Evolutionary conservation across 2,329 filamentous ascomycete genomes (phyloP), one percentile per base, ranked within the genome.

Genomic region (Stylonectria norvegica): DNA sequence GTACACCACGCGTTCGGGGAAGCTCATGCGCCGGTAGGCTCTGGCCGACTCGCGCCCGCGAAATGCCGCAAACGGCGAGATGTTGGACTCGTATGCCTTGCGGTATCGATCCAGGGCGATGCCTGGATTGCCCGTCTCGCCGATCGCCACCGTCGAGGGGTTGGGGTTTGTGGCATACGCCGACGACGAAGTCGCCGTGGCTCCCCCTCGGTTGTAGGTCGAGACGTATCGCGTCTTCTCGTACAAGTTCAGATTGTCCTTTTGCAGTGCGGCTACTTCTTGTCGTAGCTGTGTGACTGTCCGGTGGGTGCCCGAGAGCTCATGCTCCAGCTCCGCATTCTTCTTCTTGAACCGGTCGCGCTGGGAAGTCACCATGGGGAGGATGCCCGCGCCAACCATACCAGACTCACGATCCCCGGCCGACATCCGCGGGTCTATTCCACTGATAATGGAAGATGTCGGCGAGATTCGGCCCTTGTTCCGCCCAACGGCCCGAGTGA

Each of bases 291-390:
- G 85, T 15, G 89, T 91, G 16, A 96, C 82, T 1, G 79, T 86
- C 33, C 81, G 78, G 64, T 97, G 89, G 22, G 79, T 79, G 51
- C 94, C 89, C 5, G 89, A 89, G 8, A 97, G 73, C 59, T 97
- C 91, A 45, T 86, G 80, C 67, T 97, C 93, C 16, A 98, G 79
- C 62, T 98, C 86, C 0, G 81, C 71, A 51, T 95, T 97, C 59
- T 90, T 88, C 72, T 95, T 89, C 74, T 96, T 97, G 78, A 97
- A 98, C 36, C 93, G 88, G 67, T 98, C 93, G 47, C 93, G 85
- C 67, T 98, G 94, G 2, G 94, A 93, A 22, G 93, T 95, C 37
- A 98, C 86, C 94, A 98, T 98, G 22, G 93, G 94, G 17, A 98
- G 72, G 49, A 98, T 96, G 10, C 90, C 89, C 0, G 87, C 87